phyloP scores from a whole-genome alignment of 768 basidiomycete genomes.

The Pulveroboletus frians region DNA sequence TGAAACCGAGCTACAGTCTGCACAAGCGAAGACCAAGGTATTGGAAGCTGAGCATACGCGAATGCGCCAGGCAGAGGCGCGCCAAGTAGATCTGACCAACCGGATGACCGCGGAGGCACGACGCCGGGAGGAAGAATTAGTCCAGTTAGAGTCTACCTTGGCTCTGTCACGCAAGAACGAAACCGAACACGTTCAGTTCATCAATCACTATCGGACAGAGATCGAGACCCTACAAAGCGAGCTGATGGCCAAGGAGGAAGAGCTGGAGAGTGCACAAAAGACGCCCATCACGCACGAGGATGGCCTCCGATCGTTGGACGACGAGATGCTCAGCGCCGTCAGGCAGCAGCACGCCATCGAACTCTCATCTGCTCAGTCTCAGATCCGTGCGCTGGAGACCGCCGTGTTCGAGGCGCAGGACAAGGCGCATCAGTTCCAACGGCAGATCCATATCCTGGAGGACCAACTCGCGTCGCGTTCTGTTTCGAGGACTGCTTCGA shows the following conservation, averaged over 20 bases:
- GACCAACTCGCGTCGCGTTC: conserved; percentile 54
- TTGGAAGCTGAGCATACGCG: conserved; percentile 63
- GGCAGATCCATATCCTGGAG: conserved; percentile 60
- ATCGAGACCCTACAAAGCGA: conserved; percentile 66
- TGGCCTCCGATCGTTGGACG: conserved; percentile 54
- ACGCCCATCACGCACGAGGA: conserved; percentile 38
- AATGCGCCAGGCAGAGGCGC: conserved; percentile 51
- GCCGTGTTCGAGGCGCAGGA: conserved; percentile 70
- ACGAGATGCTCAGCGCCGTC: conserved; percentile 66
- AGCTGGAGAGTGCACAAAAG: conserved; percentile 51
- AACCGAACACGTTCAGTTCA: conserved; percentile 60
- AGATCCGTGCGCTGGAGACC: conserved; percentile 72
- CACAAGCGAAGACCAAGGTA: conserved; percentile 48
- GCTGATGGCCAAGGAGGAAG: conserved; percentile 56
- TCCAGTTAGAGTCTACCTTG: conserved; percentile 47
- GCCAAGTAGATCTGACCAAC: conserved; percentile 55
- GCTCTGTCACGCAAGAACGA: conserved; percentile 42
- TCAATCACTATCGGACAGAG: conserved; percentile 62
- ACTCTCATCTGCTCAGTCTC: conserved; percentile 72
- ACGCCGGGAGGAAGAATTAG: conserved; percentile 50
- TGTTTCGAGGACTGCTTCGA: conserved; percentile 37
- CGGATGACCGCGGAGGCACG: conserved; percentile 43
- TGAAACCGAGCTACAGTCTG: conserved; percentile 54
- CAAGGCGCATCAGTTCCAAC: conserved; percentile 59
- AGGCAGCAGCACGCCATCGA: conserved; percentile 75